These are phyloP conservation scores for Haplosporangium gracile DNA, from an alignment of 192 early-diverging fungal genomes.

Conservation along the genomic window DNA sequence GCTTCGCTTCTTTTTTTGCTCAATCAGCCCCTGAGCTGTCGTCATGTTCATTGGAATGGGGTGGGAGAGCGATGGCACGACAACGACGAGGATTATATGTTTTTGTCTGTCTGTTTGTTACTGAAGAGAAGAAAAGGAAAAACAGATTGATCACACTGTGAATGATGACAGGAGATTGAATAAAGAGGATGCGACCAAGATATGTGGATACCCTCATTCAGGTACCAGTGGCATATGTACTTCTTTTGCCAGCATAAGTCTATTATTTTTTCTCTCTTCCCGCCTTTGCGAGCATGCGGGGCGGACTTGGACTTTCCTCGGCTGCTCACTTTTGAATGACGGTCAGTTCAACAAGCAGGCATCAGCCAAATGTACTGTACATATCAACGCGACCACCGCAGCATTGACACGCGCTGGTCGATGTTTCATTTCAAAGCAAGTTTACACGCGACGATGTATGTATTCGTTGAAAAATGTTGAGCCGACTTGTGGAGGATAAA, in stretches of 20 bases:
- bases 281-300: not conserved
- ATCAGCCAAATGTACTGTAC: not conserved
- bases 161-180: not conserved
- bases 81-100: not conserved
- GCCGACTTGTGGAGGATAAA: not conserved
- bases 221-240: not conserved
- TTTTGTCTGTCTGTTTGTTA: not conserved
- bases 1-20: not conserved
- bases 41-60: not conserved
- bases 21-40: not conserved
- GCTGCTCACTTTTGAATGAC: not conserved
- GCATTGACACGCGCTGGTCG: conserved; percentile 1
- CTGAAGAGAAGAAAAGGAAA: not conserved
- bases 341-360: not conserved
- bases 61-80: not conserved
- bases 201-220: not conserved
- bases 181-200: not conserved
- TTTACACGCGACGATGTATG: not conserved
- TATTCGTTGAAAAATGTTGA: not conserved
- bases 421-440: not conserved
- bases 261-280: not conserved
- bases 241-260: not conserved
- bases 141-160: not conserved
- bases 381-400: not conserved
- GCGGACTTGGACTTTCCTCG: not conserved